Base-by-base conservation (phyloP, 805 yeast genomes). In the Diddensiella santjacobensis region DNA sequence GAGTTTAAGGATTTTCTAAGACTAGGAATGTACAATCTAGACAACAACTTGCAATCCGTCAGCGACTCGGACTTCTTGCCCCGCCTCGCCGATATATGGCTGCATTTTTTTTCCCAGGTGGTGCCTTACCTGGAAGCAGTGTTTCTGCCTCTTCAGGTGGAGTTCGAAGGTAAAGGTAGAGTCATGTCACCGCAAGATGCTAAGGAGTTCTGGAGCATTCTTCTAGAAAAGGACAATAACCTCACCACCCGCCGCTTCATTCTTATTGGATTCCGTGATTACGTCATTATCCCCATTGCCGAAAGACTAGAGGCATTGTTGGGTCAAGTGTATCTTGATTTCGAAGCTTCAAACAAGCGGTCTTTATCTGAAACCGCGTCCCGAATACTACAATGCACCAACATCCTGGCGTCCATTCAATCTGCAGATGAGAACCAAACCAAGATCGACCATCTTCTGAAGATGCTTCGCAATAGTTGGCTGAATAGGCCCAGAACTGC, bases 81-180 rank as follows among this genome's bases (percentile, higher is more conserved):
- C 11, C 58, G 58, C 19, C 52, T 61, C 2, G 69, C 68, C 50
- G 69, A 68, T 1, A 68, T 79, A 2, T 83, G 89, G 89, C 73
- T 72, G 15, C 66, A 66, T 22, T 83, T 83, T 59, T 77, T 74
- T 53, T 68, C 70, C n/a, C 72, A 74, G 33, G 73, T 80, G 1
- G 71, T 77, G 44, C 80, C 79, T 45, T 80, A 80, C 57, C 65
- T 83, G 17, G 75, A 80, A 50, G 84, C 84, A 0, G 73, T 80
- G 0, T 74, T 84, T 42, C 54, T 81, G 29, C 90, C 90, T 0
- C 58, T 84, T 19, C 81, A 79, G 48, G 58, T 67, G 17, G 81
- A 75, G 46, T 63, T 77, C 43, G 72, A 71, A 33, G 79, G 74
- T 3, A 63, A 60, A 1, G 75, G 77, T 3, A 69, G 68, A 40